Evolutionary conservation across 2,329 filamentous ascomycete species (phyloP), one percentile per base, ranked within the genome.

Genomic region (Graphilbum ipis-grandicollis): DNA sequence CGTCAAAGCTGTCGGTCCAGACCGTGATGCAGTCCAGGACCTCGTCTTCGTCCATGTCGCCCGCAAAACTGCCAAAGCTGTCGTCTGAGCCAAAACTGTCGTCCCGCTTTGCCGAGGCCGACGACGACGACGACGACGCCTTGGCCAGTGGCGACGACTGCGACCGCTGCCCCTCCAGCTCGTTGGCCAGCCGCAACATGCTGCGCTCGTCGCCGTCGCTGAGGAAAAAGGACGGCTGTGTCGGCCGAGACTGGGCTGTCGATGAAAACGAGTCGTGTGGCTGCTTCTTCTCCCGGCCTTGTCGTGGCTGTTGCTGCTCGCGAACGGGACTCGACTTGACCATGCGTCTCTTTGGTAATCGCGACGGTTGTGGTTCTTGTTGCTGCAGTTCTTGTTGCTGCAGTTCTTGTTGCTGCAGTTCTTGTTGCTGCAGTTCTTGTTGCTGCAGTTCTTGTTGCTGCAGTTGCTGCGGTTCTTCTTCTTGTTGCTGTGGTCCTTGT

Each of bases 171-270:
- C 18, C 52, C 55, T 68, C 66, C 9, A 69, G 49, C 43, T 68
- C 64, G n/a, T 62, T 57, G 3, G 63, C 58, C 6, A 71, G 53
- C 35, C 59, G 56, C 34, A 64, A 50, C 47, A 68, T 56, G 44
- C 62, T 63, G 25, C 52, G 56, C 40, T 69, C 64, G 33, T 65
- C 65, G 7, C 51, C 56, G 30, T 63, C 59, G 39, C 57, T 62
- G 36, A 60, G 44, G 12, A 52, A 53, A 43, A 61, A 61, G 2
- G 60, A 63, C 29, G n/a, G 29, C n/a, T 31, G 5, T 18, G n/a
- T n/a, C n/a, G n/a, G n/a, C n/a, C n/a, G n/a, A n/a, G n/a, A n/a
- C n/a, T n/a, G n/a, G n/a, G n/a, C n/a, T n/a, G n/a, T n/a, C n/a
- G n/a, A n/a, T n/a, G n/a, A n/a, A n/a, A n/a, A n/a, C n/a, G n/a